A percentile compares a stretch with the other conserved stretches of the same genome.
These are phyloP conservation scores for Reticulascus tulasneorum DNA, from an alignment of 2,329 filamentous ascomycete species.

Conservation along the genomic window DNA sequence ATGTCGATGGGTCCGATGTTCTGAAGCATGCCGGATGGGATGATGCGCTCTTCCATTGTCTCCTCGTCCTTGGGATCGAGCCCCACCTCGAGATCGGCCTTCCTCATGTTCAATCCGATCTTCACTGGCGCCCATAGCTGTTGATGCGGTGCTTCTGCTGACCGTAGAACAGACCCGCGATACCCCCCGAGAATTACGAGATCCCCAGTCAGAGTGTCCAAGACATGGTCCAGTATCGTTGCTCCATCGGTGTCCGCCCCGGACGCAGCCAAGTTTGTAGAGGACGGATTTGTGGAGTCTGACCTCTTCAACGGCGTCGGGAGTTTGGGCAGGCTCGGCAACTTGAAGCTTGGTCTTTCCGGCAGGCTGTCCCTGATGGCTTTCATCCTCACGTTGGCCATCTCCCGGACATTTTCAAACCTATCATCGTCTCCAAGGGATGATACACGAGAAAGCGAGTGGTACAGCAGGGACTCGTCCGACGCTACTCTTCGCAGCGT, in stretches of 20 bases:
- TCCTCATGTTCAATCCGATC: constrained; percentile 84
- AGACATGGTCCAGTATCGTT: constrained; percentile 45
- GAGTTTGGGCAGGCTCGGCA: constrained; percentile 58
- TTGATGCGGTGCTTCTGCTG: constrained; percentile 75
- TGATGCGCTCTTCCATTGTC: constrained; percentile 76
- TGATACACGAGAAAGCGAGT: constrained; percentile 71
- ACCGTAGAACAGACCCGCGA: constrained; percentile 82
- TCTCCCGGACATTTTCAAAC: constrained; percentile 75
- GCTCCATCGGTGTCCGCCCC: constrained; percentile 11
- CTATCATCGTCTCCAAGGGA: constrained; percentile 79
- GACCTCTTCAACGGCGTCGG: constrained; percentile 27
- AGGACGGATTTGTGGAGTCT: constrained; percentile 10
- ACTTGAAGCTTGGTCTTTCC: constrained; percentile 72
- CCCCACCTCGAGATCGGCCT: constrained; percentile 86
- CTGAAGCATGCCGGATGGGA: constrained; percentile 82
- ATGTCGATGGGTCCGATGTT: constrained; percentile 92
- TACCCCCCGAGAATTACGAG: constrained; percentile 88
- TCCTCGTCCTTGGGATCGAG: constrained; percentile 79
- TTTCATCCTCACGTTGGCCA: constrained; percentile 85
- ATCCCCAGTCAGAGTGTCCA: constrained; percentile 75
- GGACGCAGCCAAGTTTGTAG: constrained; percentile 19
- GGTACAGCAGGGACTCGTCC: constrained; percentile 74
- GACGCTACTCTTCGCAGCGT: constrained; percentile 61
- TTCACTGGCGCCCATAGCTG: constrained; percentile 94
- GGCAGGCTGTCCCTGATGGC: constrained; percentile 85